Evolutionary conservation across 2,329 filamentous ascomycete genomes (phyloP), one percentile per base, ranked within the genome.

Genomic region (Calonectria pseudoturangicola): DNA sequence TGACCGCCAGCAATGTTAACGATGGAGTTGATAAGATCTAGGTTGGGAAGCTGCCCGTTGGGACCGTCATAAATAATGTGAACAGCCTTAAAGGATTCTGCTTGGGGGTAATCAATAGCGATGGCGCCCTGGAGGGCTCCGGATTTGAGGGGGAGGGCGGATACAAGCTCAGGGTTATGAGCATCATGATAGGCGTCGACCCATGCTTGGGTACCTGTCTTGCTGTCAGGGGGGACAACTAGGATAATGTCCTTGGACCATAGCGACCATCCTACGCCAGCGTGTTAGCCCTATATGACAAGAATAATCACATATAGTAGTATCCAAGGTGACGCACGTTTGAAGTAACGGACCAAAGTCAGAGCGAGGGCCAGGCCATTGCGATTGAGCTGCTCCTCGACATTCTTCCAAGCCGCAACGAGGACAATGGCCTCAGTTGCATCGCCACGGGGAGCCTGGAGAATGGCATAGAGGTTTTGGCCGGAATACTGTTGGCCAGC

Each of bases 201-300:
- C 97, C 97, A 99, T 28, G 97, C 97, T 82, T 98, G 96, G 0
- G 95, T 95, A 0, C 96, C 97, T 13, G 94, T 93, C 72, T 93
- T 93, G 83, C 95, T 98, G 84, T 99, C 97, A 0, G 94, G 93
- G 0, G 97, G 93, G 58, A 99, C 90, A 7, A 99, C 86, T 78
- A 99, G 92, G 71, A 99, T 96, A 77, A 99, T 98, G 83, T 99
- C 97, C 85, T 99, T 99, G 72, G 96, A 98, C 97, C 97, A 99
- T 33, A 99, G 89, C 66, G 95, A 98, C 97, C 97, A 99, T 78
- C 93, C 91, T 92, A 43, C 30, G 12, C n/a, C 13, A 12, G n/a
- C 16, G 45, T 67, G 67, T 82, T 41, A 83, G 77, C 72, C 47
- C 15, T 16, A 62, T 30, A 12, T 36, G 43, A 45, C 18, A 33